Percentiles rank a stretch among this genome's conserved stretches.
phyloP scores from a whole-genome alignment of 352 stramenopile genomes.

The Pythium scleroteichum region DNA sequence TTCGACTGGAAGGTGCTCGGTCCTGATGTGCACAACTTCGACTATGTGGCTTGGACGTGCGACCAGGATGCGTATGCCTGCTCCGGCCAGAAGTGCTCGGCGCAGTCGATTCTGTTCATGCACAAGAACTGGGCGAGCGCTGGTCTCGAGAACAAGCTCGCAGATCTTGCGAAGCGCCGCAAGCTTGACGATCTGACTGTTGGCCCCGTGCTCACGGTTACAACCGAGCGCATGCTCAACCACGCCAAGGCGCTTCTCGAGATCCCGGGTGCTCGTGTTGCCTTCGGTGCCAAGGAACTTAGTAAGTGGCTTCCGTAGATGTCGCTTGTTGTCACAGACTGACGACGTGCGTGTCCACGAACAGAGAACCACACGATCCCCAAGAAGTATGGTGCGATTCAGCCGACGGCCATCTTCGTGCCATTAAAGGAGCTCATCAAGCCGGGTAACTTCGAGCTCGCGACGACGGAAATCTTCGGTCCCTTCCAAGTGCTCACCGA shows the following conservation, averaged over 20 bases:
- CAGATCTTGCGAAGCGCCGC: slow-evolving; percentile 83
- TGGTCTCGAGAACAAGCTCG: slow-evolving; percentile 94
- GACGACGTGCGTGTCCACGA: not conserved
- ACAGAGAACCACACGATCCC: slow-evolving; percentile 94
- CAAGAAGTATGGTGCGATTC: slow-evolving; percentile 93
- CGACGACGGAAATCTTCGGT: slow-evolving; percentile 98
- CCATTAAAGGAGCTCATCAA: slow-evolving; percentile 96
- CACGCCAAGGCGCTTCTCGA: slow-evolving; percentile 91
- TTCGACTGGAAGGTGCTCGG: slow-evolving; percentile 99
- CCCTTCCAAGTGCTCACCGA: slow-evolving; percentile 97
- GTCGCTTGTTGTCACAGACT: too few relatives aligned
- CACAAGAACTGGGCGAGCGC: slow-evolving; percentile 96
- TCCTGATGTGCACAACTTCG: slow-evolving; percentile 94
- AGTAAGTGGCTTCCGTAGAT: slow-evolving; percentile 27
- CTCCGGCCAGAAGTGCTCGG: slow-evolving; percentile 98
- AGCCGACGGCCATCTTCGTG: slow-evolving; percentile 98
- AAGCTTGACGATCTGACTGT: slow-evolving; percentile 95
- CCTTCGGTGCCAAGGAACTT: slow-evolving; percentile 94
- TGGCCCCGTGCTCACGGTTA: slow-evolving; percentile 96
- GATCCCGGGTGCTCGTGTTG: slow-evolving; percentile 93
- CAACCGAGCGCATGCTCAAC: slow-evolving; percentile 94
- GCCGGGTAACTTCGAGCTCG: slow-evolving; percentile 92
- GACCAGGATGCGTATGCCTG: slow-evolving; percentile 99
- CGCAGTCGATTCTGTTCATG: slow-evolving; percentile 98
- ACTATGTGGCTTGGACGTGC: slow-evolving; percentile 98